A percentile compares a stretch with the other conserved stretches of the same genome.
phyloP scores from a whole-genome alignment of 208 protist genomes.

The Balamuthia mandrillaris region DNA sequence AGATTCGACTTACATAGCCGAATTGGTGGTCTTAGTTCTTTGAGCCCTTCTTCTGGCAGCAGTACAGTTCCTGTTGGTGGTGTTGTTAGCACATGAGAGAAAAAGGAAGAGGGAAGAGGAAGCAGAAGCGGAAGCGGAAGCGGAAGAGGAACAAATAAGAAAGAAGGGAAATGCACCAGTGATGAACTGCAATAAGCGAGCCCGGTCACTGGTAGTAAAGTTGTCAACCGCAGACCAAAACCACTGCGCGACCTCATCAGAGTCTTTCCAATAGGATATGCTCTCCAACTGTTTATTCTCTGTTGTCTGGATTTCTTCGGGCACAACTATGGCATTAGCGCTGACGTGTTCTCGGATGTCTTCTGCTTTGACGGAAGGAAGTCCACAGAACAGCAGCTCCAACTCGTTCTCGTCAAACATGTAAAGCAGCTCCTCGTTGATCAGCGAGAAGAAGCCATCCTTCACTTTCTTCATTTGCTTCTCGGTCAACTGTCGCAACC shows the following conservation, averaged over 20 bases:
- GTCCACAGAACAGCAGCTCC: slow-evolving; percentile 65
- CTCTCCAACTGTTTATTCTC: too few species aligned
- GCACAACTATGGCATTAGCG: slow-evolving; percentile 29
- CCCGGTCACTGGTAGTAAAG: slow-evolving; percentile 52
- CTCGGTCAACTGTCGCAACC: background rate
- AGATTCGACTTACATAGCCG: too few species aligned
- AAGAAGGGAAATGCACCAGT: slow-evolving; percentile 63
- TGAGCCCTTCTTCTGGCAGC: too few species aligned
- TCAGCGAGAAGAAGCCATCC: slow-evolving; percentile 55
- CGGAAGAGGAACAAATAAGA: too few species aligned
- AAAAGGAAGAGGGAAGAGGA: too few species aligned
- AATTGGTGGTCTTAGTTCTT: too few species aligned
- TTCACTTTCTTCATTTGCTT: slow-evolving; percentile 61
- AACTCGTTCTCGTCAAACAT: slow-evolving; percentile 68
- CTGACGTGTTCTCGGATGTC: slow-evolving; percentile 6
- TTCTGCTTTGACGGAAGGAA: slow-evolving; percentile 59
- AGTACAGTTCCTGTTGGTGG: too few species aligned
- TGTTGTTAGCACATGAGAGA: too few species aligned
- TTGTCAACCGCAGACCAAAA: slow-evolving; percentile 57
- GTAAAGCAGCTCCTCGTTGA: slow-evolving; percentile 62
- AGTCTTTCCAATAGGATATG: too few species aligned
- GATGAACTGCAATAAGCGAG: slow-evolving; percentile 62
- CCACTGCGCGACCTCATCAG: slow-evolving; percentile 48
- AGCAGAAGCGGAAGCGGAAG: too few species aligned
- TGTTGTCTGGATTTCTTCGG: too few species aligned